Conservation (phyloP, 2,329 filamentous ascomycete genomes). For the Apiospora koreana region DNA sequence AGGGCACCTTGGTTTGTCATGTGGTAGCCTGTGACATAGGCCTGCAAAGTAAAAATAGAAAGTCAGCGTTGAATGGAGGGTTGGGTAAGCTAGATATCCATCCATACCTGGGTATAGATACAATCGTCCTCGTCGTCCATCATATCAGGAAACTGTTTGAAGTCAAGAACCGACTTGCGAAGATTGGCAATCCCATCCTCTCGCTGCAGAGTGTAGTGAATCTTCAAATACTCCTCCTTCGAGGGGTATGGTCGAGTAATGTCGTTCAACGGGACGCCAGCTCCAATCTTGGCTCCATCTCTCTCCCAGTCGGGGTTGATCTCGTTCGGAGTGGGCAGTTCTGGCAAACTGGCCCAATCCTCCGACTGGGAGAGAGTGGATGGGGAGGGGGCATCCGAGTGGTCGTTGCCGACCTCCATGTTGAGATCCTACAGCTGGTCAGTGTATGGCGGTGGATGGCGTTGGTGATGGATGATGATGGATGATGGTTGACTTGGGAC, state of each 20-base stretch:
- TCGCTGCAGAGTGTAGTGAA: conserved; percentile 74
- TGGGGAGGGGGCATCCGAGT: no score
- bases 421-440: not conserved
- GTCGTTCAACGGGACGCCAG: conserved; percentile 52
- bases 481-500: no score
- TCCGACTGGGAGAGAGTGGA: conserved; percentile 4
- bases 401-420: not conserved
- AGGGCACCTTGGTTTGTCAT: conserved; percentile 65
- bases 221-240: conserved; percentile 66
- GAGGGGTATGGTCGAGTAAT: conserved; percentile 58
- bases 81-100: not conserved
- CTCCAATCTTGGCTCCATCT: conserved; percentile 27
- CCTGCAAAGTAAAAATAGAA: conserved; percentile 45
- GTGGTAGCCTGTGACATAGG: conserved; percentile 65
- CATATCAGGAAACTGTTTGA: conserved; percentile 54
- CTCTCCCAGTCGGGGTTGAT: conserved; percentile 40
- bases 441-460: no score
- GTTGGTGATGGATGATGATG: not conserved
- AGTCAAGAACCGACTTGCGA: conserved; percentile 62
- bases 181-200: conserved; percentile 74
- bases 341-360: conserved; percentile 44
- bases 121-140: conserved; percentile 58
- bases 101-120: conserved; percentile 71
- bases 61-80: not conserved
- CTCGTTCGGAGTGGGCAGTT: conserved; percentile 56